phyloP scores from a whole-genome alignment of 331 rosid genomes.

The Malus hybrid region DNA sequence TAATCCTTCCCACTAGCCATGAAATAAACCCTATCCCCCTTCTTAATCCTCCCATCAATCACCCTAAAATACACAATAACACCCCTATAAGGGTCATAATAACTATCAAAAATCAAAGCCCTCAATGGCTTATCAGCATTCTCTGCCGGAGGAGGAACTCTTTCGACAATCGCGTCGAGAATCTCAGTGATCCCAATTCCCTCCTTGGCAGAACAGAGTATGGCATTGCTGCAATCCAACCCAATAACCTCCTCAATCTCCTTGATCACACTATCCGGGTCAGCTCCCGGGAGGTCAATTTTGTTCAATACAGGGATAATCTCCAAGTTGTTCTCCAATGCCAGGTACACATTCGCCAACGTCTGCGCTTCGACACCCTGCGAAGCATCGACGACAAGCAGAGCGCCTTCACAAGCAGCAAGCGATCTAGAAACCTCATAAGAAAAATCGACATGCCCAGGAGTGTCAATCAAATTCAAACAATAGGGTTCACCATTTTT shows the following conservation, averaged over 20 bases:
- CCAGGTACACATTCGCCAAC: conserved; percentile 89
- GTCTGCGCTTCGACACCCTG: conserved; percentile 99
- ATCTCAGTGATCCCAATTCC: conserved; percentile 83
- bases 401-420: conserved; percentile 97
- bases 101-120: conserved; percentile 92
- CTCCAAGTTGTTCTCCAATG: conserved; percentile 79
- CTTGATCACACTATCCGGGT: conserved; percentile 68
- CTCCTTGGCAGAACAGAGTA: conserved; percentile 92
- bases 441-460: conserved; percentile 97
- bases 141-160: conserved; percentile 72
- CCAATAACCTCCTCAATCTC: conserved; percentile 97
- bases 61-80: conserved; percentile 87
- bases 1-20: conserved; percentile 96
- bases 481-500: conserved; percentile 53
- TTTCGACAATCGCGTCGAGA: conserved; percentile 66
- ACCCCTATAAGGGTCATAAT: conserved; percentile 90
- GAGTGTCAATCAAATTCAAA: conserved; percentile 84
- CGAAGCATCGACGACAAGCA: conserved; percentile 93
- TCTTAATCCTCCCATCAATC: conserved; percentile 81
- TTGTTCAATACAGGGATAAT: conserved; percentile 87
- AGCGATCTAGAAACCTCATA: conserved; percentile 96
- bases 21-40: conserved; percentile 80
- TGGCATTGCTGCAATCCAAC: conserved; percentile 81
- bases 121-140: conserved; percentile 61
- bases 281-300: conserved; percentile 97